phyloP scores from a whole-genome alignment of 345 rosid species.

The Orychophragmus violaceus region DNA sequence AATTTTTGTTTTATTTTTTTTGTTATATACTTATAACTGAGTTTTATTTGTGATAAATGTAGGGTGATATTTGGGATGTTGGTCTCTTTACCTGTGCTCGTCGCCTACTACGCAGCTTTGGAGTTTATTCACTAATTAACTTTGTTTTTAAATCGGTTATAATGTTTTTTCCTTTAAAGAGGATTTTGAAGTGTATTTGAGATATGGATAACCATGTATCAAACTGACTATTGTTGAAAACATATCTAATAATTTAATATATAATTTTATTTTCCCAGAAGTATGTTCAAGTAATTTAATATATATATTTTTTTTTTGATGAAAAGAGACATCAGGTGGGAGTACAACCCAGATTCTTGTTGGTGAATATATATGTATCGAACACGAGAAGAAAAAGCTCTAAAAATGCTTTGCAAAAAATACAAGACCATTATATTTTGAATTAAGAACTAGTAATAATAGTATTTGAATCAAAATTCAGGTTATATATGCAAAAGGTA shows the following conservation, averaged over 20 bases:
- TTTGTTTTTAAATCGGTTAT: no score
- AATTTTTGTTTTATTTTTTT: neutral
- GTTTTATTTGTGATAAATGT: slow-evolving; percentile 14
- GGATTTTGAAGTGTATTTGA: slow-evolving; percentile 5
- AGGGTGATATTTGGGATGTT: slow-evolving; percentile 79
- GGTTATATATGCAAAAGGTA: neutral
- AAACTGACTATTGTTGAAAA: neutral
- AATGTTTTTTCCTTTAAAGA: neutral
- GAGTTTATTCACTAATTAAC: slow-evolving; percentile 33
- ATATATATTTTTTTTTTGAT: no score
- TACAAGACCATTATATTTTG: neutral
- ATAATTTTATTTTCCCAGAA: neutral
- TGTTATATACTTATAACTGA: neutral
- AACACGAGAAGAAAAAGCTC: neutral
- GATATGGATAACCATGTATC: slow-evolving; percentile 3
- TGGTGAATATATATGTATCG: neutral
- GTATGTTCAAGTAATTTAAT: neutral
- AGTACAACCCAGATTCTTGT: no score
- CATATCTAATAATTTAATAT: neutral
- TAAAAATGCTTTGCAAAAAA: neutral
- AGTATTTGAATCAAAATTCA: neutral
- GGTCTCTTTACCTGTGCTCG: slow-evolving; percentile 55
- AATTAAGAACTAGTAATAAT: neutral
- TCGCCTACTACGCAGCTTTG: slow-evolving; percentile 54
- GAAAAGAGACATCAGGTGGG: no score